Evolutionary conservation across 257 asterid genomes (phyloP), one percentile per base, ranked within the genome.

Genomic region (Lavandula angustifolia): DNA sequence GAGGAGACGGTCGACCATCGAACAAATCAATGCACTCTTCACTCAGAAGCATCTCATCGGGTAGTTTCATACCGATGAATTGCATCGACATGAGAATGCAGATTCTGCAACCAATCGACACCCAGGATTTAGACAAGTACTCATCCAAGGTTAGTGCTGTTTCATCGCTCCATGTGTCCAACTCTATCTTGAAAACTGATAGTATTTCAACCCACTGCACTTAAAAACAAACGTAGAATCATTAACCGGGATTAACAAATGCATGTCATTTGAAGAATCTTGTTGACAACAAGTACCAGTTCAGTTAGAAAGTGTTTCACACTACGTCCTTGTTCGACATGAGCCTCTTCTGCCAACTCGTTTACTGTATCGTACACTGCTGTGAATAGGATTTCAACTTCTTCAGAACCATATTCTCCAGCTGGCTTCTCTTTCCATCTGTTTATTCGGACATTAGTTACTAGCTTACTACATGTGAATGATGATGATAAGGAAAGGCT

Each of bases 361-460:
- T 73, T 76, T 31, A 77, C 58, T 2, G 85, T 78, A 18, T 52
- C 32, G 53, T 75, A 70, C 0, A 82, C 48, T 54, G 70, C 70
- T 27, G 79, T 68, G 40, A 65, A 77, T 1, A 77, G 61, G 35
- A 67, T 53, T 42, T 70, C 58, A 12, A 80, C 85, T 35, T 59
- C 72, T 70, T 77, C 53, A 4, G 78, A 74, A 53, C 56, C 65
- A 10, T 67, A 69, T 8, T 59, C 61, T 4, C 12, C 50, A 14
- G 44, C 16, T 42, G 78, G 48, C 38, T 54, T 66, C 51, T 63
- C 72, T 44, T 75, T 75, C 88, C 88, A 82, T 64, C 85, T 82
- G 53, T 48, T 63, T 9, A 9, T 5, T 13, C 13, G n/a, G 27
- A 10, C 43, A 8, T 31, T 22, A 7, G 43, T 29, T 14, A 7